Base-by-base conservation (phyloP, 768 basidiomycete genomes). In the Cyathus striatus region DNA sequence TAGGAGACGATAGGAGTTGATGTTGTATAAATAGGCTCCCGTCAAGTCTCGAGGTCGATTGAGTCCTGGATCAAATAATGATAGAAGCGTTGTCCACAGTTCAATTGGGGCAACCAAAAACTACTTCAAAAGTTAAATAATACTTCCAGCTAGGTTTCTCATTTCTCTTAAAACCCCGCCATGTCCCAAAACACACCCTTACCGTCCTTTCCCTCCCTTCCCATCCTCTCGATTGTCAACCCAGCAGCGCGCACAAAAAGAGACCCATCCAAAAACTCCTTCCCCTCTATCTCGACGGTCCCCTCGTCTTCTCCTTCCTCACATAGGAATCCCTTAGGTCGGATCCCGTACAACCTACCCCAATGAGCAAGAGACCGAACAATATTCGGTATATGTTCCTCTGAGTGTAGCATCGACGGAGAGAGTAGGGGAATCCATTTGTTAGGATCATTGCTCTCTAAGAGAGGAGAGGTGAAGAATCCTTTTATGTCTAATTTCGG, bases 241-340 rank as follows among this genome's bases (percentile, higher is more conserved):
- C 72, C 71, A 4, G 81, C 83, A 0, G 65, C 64, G 32, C 82
- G 65, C 30, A 82, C 49, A 54, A 88, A 88, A 38, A 88, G 50
- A 14, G 74, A 75, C 9, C 85, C 84, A 54, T 86, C 84, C 23
- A 74, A 49, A 30, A 62, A 54, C 43, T 76, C 75, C 5, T 68
- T 70, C 14, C 75, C 81, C 10, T 66, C 63, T 32, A 82, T 58
- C 40, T 76, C 64, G 9, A 69, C 69, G 1, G 44, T 27, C 43
- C 47, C 51, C 38, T 60, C 54, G 42, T 54, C 47, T 21, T n/a
- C n/a, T n/a, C n/a, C n/a, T n/a, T n/a, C n/a, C n/a, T n/a, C n/a
- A n/a, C n/a, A n/a, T n/a, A n/a, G n/a, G n/a, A n/a, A n/a, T n/a
- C 48, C 37, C 37, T 45, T 39, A 5, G 48, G 44, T 27, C 72